These are phyloP conservation scores for Centrapalus pauciflorus DNA, from an alignment of 129 eudicot species.

Conservation along the genomic window DNA sequence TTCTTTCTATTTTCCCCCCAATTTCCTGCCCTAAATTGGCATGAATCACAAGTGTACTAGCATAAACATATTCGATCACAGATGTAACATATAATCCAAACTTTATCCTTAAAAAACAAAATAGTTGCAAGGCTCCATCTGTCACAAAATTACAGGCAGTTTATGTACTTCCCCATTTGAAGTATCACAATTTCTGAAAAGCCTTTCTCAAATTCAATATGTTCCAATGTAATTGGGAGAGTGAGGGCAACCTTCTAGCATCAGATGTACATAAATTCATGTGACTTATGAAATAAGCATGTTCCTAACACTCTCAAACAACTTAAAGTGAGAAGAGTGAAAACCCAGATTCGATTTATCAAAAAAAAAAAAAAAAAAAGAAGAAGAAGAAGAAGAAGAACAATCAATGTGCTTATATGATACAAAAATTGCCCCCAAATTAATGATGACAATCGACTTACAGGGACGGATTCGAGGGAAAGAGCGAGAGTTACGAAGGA, in stretches of 20 bases:
- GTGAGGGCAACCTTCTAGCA: neutral
- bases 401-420: neutral
- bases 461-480: conserved; percentile 77
- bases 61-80: neutral
- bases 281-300: neutral
- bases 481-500: conserved; percentile 56
- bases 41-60: neutral
- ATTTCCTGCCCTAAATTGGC: neutral
- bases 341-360: neutral
- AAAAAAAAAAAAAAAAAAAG: neutral
- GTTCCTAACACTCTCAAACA: neutral
- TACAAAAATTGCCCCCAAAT: neutral
- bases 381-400: too few relatives aligned
- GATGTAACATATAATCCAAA: neutral
- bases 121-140: neutral
- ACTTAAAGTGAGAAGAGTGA: neutral
- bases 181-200: neutral
- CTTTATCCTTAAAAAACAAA: neutral
- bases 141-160: neutral
- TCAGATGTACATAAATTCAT: neutral
- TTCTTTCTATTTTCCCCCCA: neutral
- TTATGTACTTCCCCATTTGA: neutral
- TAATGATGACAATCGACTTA: conserved; percentile 28
- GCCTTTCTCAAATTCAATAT: conserved; percentile 1
- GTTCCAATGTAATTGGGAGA: neutral